These are phyloP conservation scores for Stropharia rugosoannulata DNA, from an alignment of 768 basidiomycete species.

Conservation along the genomic window DNA sequence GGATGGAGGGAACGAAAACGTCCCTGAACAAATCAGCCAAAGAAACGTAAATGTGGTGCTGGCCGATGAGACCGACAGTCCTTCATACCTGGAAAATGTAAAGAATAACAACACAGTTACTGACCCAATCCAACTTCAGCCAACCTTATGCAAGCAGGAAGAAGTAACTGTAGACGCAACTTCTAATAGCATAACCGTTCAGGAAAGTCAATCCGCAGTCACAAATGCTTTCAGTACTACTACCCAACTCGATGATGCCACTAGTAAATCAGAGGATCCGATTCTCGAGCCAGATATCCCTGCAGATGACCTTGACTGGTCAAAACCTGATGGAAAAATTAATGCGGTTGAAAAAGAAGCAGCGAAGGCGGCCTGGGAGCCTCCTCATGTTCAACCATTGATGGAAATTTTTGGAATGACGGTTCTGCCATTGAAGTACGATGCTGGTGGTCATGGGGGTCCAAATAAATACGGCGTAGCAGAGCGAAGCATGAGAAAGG, in stretches of 20 bases:
- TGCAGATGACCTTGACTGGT: conserved; percentile 4
- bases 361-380: conserved; percentile 13
- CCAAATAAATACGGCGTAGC: conserved; percentile 29
- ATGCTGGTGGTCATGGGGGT: conserved; percentile 11
- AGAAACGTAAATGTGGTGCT: not conserved
- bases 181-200: too few relatives aligned
- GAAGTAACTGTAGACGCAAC: too few relatives aligned
- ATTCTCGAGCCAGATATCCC: not conserved
- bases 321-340: not conserved
- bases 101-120: too few relatives aligned
- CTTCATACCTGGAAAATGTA: too few relatives aligned
- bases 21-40: not conserved
- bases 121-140: too few relatives aligned
- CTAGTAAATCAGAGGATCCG: not conserved
- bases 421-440: conserved; percentile 17
- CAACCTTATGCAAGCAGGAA: too few relatives aligned
- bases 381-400: conserved; percentile 15
- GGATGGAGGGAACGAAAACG: not conserved
- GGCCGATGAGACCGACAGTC: not conserved
- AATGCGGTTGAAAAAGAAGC: conserved; percentile 6
- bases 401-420: conserved; percentile 23
- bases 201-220: too few relatives aligned
- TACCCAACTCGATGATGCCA: not conserved
- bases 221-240: too few relatives aligned
- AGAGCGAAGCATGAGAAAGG: conserved; percentile 54